These are phyloP conservation scores for Chytriomyces sp. DNA, from an alignment of 192 early-diverging fungal genomes.

Conservation along the genomic window DNA sequence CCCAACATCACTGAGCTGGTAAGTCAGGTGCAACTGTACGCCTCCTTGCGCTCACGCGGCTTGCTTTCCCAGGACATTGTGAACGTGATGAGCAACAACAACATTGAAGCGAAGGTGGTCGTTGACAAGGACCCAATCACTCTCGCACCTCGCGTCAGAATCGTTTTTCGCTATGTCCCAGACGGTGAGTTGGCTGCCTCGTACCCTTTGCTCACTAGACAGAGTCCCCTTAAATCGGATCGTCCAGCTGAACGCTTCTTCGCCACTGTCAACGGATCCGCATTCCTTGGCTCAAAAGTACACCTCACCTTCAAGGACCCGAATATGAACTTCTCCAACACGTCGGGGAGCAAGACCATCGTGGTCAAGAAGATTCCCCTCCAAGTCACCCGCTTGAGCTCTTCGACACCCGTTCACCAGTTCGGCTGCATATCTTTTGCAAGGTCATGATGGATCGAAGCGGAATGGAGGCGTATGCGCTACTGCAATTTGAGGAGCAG, in stretches of 20 bases:
- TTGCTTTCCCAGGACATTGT: constrained; percentile 40
- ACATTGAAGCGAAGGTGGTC: constrained; percentile 51
- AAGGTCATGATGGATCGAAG: constrained; percentile 55
- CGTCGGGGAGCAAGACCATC: constrained; percentile 52
- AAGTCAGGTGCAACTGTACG: not conserved
- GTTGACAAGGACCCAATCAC: constrained; percentile 45
- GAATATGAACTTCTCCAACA: constrained; percentile 56
- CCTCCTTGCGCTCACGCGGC: not conserved
- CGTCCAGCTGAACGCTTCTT: constrained; percentile 50
- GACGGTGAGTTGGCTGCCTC: constrained; percentile 36
- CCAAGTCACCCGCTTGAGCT: constrained; percentile 45
- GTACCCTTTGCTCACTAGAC: not conserved
- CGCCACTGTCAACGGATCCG: constrained; percentile 53
- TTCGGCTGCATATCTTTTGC: constrained; percentile 56
- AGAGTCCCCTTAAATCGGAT: constrained; percentile 10
- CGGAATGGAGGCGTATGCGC: constrained; percentile 47
- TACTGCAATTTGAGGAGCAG: constrained; percentile 58
- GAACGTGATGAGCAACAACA: constrained; percentile 49
- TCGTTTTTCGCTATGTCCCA: constrained; percentile 49
- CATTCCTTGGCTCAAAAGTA: constrained; percentile 54
- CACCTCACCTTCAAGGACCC: constrained; percentile 53
- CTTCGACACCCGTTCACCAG: constrained; percentile 44
- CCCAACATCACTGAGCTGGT: constrained; percentile 50
- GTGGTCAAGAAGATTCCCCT: constrained; percentile 53
- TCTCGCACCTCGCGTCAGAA: constrained; percentile 35